These are phyloP conservation scores for Rhodotorula sphaerocarpa DNA, from an alignment of 768 basidiomycete genomes.

Conservation along the genomic window DNA sequence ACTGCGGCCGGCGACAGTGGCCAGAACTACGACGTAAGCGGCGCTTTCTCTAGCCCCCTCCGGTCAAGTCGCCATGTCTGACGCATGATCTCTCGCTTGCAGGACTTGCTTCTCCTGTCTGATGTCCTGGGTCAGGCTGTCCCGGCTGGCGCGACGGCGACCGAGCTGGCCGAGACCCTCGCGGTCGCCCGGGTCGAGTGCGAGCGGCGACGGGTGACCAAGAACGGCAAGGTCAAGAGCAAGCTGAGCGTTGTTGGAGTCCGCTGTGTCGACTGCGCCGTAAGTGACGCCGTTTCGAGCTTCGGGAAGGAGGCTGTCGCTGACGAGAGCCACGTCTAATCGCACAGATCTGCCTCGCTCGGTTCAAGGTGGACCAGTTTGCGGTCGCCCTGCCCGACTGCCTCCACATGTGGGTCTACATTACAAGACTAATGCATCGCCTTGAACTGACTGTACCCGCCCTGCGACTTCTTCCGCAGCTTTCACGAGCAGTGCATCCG, in stretches of 20 bases:
- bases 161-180: conserved; percentile 28
- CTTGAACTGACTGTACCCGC: too few species aligned
- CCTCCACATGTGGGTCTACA: conserved; percentile 21
- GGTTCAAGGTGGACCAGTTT: conserved; percentile 29
- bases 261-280: conserved; percentile 28
- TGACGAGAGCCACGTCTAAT: too few species aligned
- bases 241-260: conserved; percentile 30
- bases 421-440: too few species aligned
- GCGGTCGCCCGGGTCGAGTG: conserved; percentile 29
- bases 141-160: conserved; percentile 7
- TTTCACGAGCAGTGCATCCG: conserved; percentile 30
- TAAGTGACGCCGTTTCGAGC: conserved; percentile 13
- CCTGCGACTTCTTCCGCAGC: not conserved
- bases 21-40: conserved; percentile 23
- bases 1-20: too few species aligned
- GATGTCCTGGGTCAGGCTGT: conserved; percentile 28
- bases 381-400: conserved; percentile 33
- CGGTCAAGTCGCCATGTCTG: too few species aligned
- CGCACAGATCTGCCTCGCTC: conserved; percentile 27
- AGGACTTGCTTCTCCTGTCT: conserved; percentile 33
- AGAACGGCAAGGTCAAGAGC: conserved; percentile 33
- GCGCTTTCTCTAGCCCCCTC: not conserved
- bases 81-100: not conserved
- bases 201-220: conserved; percentile 26
- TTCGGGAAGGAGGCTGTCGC: too few species aligned